Evolutionary conservation across 1,284 basidiomycete genomes (phyloP).

Genomic region (Ganoderma lingzhi): DNA sequence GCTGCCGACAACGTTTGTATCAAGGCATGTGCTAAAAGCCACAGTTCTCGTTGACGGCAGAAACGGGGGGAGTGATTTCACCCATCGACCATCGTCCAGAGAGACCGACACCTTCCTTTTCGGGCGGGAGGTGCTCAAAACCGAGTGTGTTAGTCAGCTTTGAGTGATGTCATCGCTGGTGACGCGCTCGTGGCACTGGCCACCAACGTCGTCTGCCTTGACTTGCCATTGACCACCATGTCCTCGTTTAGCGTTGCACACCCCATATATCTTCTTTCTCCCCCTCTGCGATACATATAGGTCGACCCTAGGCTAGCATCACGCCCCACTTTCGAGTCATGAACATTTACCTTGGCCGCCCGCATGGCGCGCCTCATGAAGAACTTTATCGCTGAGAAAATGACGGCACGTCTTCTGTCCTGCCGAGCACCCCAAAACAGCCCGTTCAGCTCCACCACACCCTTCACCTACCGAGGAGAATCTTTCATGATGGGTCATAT

Average conservation of each 20-base stretch:
- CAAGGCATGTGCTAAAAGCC: constrained; percentile 6
- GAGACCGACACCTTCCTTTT: constrained; percentile 25
- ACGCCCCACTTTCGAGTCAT: not conserved
- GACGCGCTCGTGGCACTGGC: not conserved
- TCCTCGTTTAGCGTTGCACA: constrained; percentile 18
- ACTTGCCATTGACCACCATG: constrained; percentile 1
- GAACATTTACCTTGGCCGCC: not conserved
- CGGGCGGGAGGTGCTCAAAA: constrained; percentile 19
- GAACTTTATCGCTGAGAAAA: constrained; percentile 28
- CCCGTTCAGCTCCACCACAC: constrained; percentile 28
- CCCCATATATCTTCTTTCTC: not conserved
- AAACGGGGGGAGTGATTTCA: constrained; percentile 26
- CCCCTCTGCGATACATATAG: not conserved
- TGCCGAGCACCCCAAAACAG: constrained; percentile 38
- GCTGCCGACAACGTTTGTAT: constrained; percentile 4
- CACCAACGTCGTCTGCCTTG: not conserved
- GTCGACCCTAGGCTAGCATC: not conserved
- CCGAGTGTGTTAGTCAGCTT: constrained; percentile 17
- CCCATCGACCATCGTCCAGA: constrained; percentile 13
- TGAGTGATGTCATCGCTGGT: constrained; percentile 21
- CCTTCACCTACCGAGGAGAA: constrained; percentile 7
- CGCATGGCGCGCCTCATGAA: constrained; percentile 16
- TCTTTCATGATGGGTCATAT: constrained; percentile 7
- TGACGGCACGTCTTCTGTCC: constrained; percentile 28
- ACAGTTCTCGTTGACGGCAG: constrained; percentile 20